phyloP scores from a whole-genome alignment of 805 yeast genomes.

The Nakazawaea anatomiae region DNA sequence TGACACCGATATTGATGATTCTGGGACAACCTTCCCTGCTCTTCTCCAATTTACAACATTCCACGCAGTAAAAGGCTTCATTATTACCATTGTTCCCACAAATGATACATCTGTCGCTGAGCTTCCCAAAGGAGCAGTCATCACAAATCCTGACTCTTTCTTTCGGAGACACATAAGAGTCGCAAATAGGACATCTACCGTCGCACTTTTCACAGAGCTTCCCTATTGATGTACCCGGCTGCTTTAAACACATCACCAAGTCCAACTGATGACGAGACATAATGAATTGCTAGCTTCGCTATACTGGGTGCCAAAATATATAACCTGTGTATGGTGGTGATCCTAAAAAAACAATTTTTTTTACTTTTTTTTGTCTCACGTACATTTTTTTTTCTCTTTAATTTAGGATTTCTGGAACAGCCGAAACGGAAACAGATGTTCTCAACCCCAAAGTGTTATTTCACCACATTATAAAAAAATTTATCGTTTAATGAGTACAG shows the following conservation, averaged over 20 bases:
- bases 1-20: constrained; percentile 75
- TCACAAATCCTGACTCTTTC: constrained; percentile 70
- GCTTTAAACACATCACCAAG: constrained; percentile 75
- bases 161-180: constrained; percentile 71
- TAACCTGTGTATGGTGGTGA: not conserved
- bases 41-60: constrained; percentile 73
- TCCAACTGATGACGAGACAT: constrained; percentile 93
- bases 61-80: constrained; percentile 79
- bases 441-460: too few species aligned
- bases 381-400: not conserved
- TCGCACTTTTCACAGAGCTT: constrained; percentile 79
- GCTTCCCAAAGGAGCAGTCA: constrained; percentile 74
- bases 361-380: not conserved
- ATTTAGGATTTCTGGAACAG: not conserved
- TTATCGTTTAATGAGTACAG: not conserved
- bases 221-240: constrained; percentile 72
- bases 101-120: constrained; percentile 62
- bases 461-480: not conserved
- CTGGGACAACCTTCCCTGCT: constrained; percentile 93
- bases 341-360: not conserved
- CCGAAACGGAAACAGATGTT: not conserved
- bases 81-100: constrained; percentile 64
- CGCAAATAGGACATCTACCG: constrained; percentile 89
- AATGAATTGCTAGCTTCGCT: not conserved
- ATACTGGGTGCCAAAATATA: not conserved